Percentiles rank a stretch among this genome's conserved stretches.
Conservation (phyloP, 768 basidiomycete species). For the Lactifluus echinatus region DNA sequence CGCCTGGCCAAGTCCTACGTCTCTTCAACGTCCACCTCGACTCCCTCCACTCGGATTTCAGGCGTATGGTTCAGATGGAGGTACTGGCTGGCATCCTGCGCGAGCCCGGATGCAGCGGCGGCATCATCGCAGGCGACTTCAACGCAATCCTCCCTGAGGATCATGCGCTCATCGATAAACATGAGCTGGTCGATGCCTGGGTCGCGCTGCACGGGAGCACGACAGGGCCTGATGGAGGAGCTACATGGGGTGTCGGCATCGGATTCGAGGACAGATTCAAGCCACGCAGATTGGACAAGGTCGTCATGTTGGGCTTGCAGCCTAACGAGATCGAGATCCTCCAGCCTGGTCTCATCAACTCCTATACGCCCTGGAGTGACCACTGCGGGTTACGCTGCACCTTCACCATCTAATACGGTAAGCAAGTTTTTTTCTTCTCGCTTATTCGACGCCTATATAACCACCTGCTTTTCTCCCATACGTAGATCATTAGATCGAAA, state of each 20-base stretch:
- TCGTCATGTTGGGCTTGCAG: slow-evolving; percentile 31
- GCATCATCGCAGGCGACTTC: slow-evolving; percentile 42
- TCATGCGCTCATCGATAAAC: slow-evolving; percentile 29
- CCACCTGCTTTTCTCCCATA: too few relatives aligned
- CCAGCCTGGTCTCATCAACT: slow-evolving; percentile 28
- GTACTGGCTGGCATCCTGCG: slow-evolving; percentile 31
- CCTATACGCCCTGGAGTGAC: slow-evolving; percentile 30
- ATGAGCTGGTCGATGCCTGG: slow-evolving; percentile 37
- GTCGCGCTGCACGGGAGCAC: slow-evolving; percentile 30
- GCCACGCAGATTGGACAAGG: slow-evolving; percentile 28
- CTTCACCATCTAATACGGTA: slow-evolving; percentile 21
- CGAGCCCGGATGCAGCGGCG: slow-evolving; percentile 34
- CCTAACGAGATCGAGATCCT: slow-evolving; percentile 31
- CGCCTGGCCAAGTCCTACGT: slow-evolving; percentile 23
- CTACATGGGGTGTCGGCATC: slow-evolving; percentile 33
- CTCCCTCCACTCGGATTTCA: slow-evolving; percentile 25
- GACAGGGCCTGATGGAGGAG: slow-evolving; percentile 28
- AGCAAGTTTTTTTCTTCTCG: too few relatives aligned
- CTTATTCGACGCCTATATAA: too few relatives aligned
- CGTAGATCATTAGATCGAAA: too few relatives aligned
- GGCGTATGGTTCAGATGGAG: slow-evolving; percentile 23
- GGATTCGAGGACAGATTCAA: slow-evolving; percentile 24
- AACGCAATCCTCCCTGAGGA: slow-evolving; percentile 35
- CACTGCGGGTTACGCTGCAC: slow-evolving; percentile 31
- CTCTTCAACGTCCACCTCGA: slow-evolving; percentile 35